These are phyloP conservation scores for Dryas integrifolia DNA, from an alignment of 331 rosid species.

Conservation along the genomic window DNA sequence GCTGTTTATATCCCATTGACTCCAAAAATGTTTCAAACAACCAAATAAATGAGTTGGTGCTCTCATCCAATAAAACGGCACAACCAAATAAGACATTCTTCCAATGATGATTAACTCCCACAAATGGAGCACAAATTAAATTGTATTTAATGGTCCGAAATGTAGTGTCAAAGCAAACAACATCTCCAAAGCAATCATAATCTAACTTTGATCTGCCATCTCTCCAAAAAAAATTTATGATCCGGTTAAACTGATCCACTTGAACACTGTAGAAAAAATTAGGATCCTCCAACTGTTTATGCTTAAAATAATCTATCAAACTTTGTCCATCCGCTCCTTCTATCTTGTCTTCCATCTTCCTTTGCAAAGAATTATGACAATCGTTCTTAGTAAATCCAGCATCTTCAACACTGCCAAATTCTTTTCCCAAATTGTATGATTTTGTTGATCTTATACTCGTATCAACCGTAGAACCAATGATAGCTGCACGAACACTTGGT, in stretches of 20 bases:
- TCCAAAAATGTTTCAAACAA: conserved; percentile 12
- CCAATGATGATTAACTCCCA: conserved; percentile 20
- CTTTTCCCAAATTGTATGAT: not conserved
- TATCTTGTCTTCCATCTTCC: conserved; percentile 1
- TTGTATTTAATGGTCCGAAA: conserved; percentile 12
- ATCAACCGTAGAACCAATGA: conserved; percentile 4
- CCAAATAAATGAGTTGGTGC: conserved; percentile 7
- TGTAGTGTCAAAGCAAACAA: conserved; percentile 11
- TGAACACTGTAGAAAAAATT: conserved; percentile 15
- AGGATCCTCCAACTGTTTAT: conserved; percentile 13
- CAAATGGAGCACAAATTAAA: conserved; percentile 15
- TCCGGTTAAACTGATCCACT: conserved; percentile 5
- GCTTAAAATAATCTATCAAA: conserved; percentile 1
- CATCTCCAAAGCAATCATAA: conserved; percentile 20
- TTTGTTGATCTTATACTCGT: not conserved
- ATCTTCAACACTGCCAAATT: not conserved
- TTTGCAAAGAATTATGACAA: not conserved
- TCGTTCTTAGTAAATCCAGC: not conserved
- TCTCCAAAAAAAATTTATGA: conserved; percentile 23
- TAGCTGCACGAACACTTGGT: conserved; percentile 14
- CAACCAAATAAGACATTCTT: conserved; percentile 19
- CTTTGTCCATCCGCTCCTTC: conserved; percentile 6
- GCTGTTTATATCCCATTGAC: conserved; percentile 9
- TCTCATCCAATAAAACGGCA: conserved; percentile 21
- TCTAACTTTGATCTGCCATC: conserved; percentile 23